These are phyloP conservation scores for Euphrasia arctica DNA, from an alignment of 305 asterid genomes.

Conservation along the genomic window DNA sequence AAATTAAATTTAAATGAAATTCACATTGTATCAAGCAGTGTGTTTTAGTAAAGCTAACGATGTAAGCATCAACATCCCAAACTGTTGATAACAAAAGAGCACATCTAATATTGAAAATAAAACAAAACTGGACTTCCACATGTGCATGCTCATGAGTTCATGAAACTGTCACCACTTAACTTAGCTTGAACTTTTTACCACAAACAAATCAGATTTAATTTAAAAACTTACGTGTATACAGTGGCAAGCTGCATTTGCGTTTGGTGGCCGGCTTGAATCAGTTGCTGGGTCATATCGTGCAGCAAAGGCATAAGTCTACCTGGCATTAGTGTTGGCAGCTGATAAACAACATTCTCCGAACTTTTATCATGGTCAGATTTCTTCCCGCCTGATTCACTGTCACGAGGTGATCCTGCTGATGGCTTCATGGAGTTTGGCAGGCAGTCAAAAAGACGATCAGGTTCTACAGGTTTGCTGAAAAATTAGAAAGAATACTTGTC, in stretches of 20 bases:
- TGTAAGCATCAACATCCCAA: slow-evolving; percentile 3
- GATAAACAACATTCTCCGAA: slow-evolving; percentile 53
- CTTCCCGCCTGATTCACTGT: slow-evolving; percentile 41
- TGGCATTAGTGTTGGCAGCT: slow-evolving; percentile 77
- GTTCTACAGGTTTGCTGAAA: slow-evolving; percentile 92
- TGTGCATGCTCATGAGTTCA: not conserved
- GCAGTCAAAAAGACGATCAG: slow-evolving; percentile 89
- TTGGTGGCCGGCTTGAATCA: slow-evolving; percentile 82
- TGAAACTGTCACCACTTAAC: not conserved
- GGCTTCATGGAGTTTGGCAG: slow-evolving; percentile 79
- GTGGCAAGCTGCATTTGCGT: slow-evolving; percentile 62
- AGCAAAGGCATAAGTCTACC: slow-evolving; percentile 76
- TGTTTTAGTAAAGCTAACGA: slow-evolving; percentile 2
- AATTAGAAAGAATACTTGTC: slow-evolving; percentile 24
- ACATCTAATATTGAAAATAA: not conserved
- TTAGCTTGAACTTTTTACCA: slow-evolving; percentile 10
- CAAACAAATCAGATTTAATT: slow-evolving; percentile 3
- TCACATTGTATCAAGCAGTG: not conserved
- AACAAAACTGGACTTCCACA: not conserved
- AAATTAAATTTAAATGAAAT: too few relatives aligned
- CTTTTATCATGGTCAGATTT: slow-evolving; percentile 57
- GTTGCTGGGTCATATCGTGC: slow-evolving; percentile 58
- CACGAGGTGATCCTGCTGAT: slow-evolving; percentile 57
- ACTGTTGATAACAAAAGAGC: not conserved
- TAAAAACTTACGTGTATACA: slow-evolving; percentile 54